These are phyloP conservation scores for Acanthamoeba castellanii DNA, from an alignment of 208 protist species.

Conservation along the genomic window DNA sequence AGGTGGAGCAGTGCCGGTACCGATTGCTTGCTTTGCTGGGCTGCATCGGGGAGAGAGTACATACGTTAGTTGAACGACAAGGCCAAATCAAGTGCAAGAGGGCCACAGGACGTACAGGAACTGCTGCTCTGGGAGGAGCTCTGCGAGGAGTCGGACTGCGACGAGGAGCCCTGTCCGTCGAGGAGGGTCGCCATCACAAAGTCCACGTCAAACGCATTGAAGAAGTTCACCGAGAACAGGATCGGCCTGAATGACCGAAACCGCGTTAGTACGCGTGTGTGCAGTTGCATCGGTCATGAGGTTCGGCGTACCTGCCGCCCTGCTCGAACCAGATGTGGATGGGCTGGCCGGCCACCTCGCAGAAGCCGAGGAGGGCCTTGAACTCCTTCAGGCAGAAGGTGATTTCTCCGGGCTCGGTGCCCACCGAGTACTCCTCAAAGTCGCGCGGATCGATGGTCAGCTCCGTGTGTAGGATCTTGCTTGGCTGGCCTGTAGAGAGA, in stretches of 20 bases:
- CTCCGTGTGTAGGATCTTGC: slow-evolving; percentile 52
- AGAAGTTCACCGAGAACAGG: slow-evolving; percentile 52
- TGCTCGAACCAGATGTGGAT: slow-evolving; percentile 34
- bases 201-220: slow-evolving; percentile 32
- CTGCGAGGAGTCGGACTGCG: slow-evolving; percentile 20
- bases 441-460: slow-evolving; percentile 18
- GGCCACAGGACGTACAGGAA: background rate
- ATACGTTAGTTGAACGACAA: background rate
- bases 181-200: slow-evolving; percentile 45
- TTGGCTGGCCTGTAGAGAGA: background rate
- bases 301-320: slow-evolving; percentile 37
- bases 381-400: slow-evolving; percentile 70
- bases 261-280: no score
- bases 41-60: background rate
- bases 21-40: background rate
- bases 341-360: slow-evolving; percentile 34
- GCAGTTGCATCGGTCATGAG: no score
- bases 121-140: background rate
- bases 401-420: background rate
- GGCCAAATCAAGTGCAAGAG: background rate
- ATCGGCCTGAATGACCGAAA: background rate
- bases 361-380: slow-evolving; percentile 29
- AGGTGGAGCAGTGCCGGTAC: background rate
- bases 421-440: slow-evolving; percentile 48
- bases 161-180: background rate